Evolutionary conservation across 192 early-diverging fungal species (phyloP).

Genomic region (Rhizoclosmatium globosum): DNA sequence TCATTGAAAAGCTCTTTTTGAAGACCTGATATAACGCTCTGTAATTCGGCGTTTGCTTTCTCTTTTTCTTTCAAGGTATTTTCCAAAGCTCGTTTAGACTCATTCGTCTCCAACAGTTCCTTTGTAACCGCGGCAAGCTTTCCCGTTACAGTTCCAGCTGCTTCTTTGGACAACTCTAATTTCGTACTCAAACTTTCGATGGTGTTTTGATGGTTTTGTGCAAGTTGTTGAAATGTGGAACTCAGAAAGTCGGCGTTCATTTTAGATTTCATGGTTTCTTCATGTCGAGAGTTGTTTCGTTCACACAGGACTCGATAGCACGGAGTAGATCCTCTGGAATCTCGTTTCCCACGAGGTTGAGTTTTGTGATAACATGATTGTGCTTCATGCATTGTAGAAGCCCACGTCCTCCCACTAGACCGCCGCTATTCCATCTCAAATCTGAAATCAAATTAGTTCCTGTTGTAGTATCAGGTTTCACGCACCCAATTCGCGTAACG

Average conservation of each 20-base stretch:
- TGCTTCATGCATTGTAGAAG: conserved; percentile 58
- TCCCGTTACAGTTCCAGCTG: conserved; percentile 28
- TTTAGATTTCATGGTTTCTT: conserved; percentile 40
- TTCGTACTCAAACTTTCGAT: conserved; percentile 44
- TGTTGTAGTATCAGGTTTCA: not conserved
- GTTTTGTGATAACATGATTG: conserved; percentile 52
- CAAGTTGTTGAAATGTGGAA: conserved; percentile 50
- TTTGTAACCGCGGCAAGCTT: conserved; percentile 46
- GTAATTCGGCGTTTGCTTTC: conserved; percentile 35
- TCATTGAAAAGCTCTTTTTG: conserved; percentile 49
- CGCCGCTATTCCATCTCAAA: conserved; percentile 66
- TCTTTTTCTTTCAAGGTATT: conserved; percentile 29
- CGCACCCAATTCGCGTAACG: conserved; percentile 52
- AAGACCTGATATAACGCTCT: conserved; percentile 37
- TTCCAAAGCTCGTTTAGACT: conserved; percentile 42
- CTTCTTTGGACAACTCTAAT: conserved; percentile 41
- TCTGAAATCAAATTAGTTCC: conserved; percentile 34
- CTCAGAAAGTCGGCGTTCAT: conserved; percentile 49
- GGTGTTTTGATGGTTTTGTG: conserved; percentile 49
- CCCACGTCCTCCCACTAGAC: conserved; percentile 56
- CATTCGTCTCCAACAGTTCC: conserved; percentile 48
- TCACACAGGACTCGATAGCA: conserved; percentile 45
- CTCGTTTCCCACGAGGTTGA: conserved; percentile 64
- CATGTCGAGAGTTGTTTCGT: conserved; percentile 49
- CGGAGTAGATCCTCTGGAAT: conserved; percentile 58